Base-by-base conservation (phyloP, 2,329 filamentous ascomycete species). In the Botryotinia calthae region DNA sequence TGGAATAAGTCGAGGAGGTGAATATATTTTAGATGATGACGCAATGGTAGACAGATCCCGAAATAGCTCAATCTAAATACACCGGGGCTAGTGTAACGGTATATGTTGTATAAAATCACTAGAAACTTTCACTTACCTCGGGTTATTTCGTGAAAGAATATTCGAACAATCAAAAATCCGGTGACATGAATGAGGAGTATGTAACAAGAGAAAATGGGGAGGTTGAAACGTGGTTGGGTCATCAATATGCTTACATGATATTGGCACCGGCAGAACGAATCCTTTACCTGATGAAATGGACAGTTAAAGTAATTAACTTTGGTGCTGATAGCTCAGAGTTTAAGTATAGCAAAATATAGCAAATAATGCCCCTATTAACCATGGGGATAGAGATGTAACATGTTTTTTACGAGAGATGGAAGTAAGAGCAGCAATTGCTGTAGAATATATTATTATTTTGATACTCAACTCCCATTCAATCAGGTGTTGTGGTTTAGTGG, bases 401-500 rank as follows among this genome's bases (percentile, higher is more conserved):
- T 28, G 51, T 2, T 56, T 31, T 18, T 8, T 56, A 18, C 14
- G 51, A 56, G 3, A 28, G 2, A 28, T 28, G 2, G 2, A 28
- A 5, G 3, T 44, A 1, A 8, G 44, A 9, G 18, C 2, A 1
- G 0, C 0, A 9, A 7, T 22, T 5, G 20, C 9, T 1, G 8
- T 48, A 48, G 2, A 9, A 22, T 28, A 54, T 44, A 63, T 14
- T 1, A 1, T 1, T 2, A 2, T 44, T 16, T 3, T 12, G 0
- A 6, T 1, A 4, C 8, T 1, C 0, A 1, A 2, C 1, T 14
- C 10, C 0, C 3, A 18, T 8, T 22, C 10, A 42, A 2, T 6
- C 0, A 2, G 63, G 63, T 72, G 63, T 68, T 68, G 63, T 72
- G 70, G 70, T 72, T 72, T 72, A 72, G 70, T 68, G 70, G 70